A percentile compares a stretch with the other conserved stretches of the same genome.
Evolutionary conservation across 2,329 filamentous ascomycete species (phyloP).

Genomic region (Phialophora tarda): DNA sequence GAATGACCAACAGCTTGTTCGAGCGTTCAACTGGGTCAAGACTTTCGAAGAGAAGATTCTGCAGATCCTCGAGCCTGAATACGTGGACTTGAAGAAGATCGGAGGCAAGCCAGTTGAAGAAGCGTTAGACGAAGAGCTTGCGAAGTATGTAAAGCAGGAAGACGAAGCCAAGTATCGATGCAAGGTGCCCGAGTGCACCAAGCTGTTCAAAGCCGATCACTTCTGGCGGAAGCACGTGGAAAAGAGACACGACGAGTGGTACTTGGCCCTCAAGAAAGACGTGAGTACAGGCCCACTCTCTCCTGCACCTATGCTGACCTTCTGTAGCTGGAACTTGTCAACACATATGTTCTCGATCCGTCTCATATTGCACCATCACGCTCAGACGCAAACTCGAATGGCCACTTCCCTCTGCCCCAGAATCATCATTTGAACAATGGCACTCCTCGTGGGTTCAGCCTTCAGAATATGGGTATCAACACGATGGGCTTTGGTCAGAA

Average conservation of each 20-base stretch:
- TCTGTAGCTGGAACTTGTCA: conserved; percentile 80
- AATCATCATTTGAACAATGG: conserved; percentile 73
- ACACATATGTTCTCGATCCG: conserved; percentile 91
- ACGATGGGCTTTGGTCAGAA: conserved; percentile 63
- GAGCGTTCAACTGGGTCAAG: conserved; percentile 98
- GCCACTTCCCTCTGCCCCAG: conserved; percentile 84
- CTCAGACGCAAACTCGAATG: conserved; percentile 92
- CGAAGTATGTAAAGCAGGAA: conserved; percentile 92
- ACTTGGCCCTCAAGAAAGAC: conserved; percentile 78
- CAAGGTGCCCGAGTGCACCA: conserved; percentile 93
- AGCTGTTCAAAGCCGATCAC: conserved; percentile 94
- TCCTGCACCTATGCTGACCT: conserved; percentile 44
- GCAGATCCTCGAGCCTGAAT: conserved; percentile 89
- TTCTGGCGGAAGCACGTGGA: conserved; percentile 99
- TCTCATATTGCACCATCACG: conserved; percentile 92
- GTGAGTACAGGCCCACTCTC: conserved; percentile 59
- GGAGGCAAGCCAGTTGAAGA: conserved; percentile 88
- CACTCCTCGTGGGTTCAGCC: conserved; percentile 89
- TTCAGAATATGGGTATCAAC: conserved; percentile 66
- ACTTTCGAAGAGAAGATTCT: conserved; percentile 97
- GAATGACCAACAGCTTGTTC: conserved; percentile 86
- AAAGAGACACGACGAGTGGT: conserved; percentile 91
- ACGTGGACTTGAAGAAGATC: conserved; percentile 84
- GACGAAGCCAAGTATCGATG: conserved; percentile 97
- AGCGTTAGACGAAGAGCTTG: conserved; percentile 81